Base-by-base conservation (phyloP, 1,139 yeast genomes). In the Yamadazyma dendronema region DNA sequence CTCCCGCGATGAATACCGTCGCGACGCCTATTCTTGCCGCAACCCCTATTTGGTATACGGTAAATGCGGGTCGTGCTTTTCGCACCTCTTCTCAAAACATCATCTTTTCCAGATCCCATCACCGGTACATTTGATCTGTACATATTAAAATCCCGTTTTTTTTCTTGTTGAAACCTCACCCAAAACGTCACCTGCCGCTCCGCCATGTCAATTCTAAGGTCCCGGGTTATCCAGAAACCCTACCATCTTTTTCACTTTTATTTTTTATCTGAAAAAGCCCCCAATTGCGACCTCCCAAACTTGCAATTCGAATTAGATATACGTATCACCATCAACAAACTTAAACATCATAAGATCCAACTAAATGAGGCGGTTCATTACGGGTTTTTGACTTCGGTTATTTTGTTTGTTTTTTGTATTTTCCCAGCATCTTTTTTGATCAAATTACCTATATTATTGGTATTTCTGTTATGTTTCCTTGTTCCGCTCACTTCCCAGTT, bases 401-500 rank as follows among this genome's bases (percentile, higher is more conserved):
- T 80, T 38, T 48, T 72, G 28, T 75, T 77, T 51, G 83, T 79
- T 29, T 65, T 69, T 42, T 55, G 76, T 33, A 65, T 80, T 36
- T 67, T 73, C 47, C 79, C 80, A 4, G 79, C 84, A 11, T 59
- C 74, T 2, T 56, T 77, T 34, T 39, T 77, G 21, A 46, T 67
- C 36, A 77, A 81, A 49, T 44, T 74, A 12, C 57, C 74, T 15
- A 54, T 80, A 24, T 53, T 70, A 13, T 36, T 56, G 9, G 60
- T 59, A 4, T 65, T 74, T 39, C 35, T 52, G 11, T 51, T 68
- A 28, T 59, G 75, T 35, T 73, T 86, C 49, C 57, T 82, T 31
- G 51, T 86, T 7, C 97, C 97, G 6, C 61, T 85, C 37, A 82
- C 95, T 1, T 74, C 86, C 12, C 97, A 92, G 61, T 89, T 94